Conservation (phyloP, 2,329 filamentous ascomycete genomes). For the Cladosporium colombiae region DNA sequence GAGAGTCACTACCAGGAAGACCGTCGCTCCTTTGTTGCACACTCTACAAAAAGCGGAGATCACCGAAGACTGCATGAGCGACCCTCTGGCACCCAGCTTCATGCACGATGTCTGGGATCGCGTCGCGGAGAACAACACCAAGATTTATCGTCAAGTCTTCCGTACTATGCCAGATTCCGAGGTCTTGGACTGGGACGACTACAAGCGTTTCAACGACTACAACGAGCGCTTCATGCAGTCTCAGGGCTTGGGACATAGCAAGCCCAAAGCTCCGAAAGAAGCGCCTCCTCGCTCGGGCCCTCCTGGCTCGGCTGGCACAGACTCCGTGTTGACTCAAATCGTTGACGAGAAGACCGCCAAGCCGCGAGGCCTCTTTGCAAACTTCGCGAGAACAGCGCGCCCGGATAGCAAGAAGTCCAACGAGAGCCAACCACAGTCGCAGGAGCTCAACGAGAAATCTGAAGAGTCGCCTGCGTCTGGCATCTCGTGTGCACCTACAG, state of each 20-base stretch:
- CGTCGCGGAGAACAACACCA: slow-evolving; percentile 91
- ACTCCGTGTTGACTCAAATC: slow-evolving; percentile 22
- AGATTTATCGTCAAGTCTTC: slow-evolving; percentile 90
- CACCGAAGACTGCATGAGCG: slow-evolving; percentile 89
- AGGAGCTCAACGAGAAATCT: slow-evolving; percentile 32
- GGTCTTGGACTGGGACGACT: slow-evolving; percentile 89
- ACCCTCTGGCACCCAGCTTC: slow-evolving; percentile 80
- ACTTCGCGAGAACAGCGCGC: slow-evolving; percentile 37
- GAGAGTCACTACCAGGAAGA: slow-evolving; percentile 46
- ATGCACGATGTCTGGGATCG: slow-evolving; percentile 85
- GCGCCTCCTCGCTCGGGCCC: slow-evolving; percentile 52
- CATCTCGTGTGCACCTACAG: slow-evolving; percentile 32
- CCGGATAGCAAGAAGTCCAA: slow-evolving; percentile 34
- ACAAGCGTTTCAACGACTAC: slow-evolving; percentile 81
- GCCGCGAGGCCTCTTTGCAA: slow-evolving; percentile 32
- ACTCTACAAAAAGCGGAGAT: slow-evolving; percentile 75
- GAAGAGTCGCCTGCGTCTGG: slow-evolving; percentile 28
- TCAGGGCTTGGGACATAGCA: slow-evolving; percentile 57
- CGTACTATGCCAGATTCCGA: slow-evolving; percentile 96
- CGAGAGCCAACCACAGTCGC: slow-evolving; percentile 23
- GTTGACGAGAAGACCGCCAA: slow-evolving; percentile 14
- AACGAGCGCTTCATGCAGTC: slow-evolving; percentile 72
- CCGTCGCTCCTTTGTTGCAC: slow-evolving; percentile 41
- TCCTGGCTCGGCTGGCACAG: slow-evolving; percentile 43
- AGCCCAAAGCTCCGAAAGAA: slow-evolving; percentile 51